Evolutionary conservation across 1,284 basidiomycete species (phyloP), one percentile per base, ranked within the genome.

Genomic region (Bjerkandera adusta): DNA sequence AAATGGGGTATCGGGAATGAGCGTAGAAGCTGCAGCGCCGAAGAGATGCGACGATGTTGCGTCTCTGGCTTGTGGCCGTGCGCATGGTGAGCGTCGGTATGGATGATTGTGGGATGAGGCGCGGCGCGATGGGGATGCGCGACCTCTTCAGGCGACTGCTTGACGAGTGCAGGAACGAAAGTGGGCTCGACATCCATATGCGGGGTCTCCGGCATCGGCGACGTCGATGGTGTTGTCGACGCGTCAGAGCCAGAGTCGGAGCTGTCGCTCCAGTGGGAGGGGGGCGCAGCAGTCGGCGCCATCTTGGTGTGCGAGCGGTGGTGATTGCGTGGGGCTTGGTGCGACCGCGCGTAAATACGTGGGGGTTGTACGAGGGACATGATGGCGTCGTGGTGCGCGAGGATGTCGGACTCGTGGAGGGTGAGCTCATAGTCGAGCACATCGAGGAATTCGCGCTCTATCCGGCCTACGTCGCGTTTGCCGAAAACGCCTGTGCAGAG

Each of bases 401-500:
- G 72, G 52, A 86, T 56, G 56, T 86, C 85, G 45, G 70, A 69
- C 55, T 88, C 85, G 48, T 71, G 69, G 51, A 87, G 62, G 50
- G 71, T 69, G 37, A 87, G 72, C 57, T 88, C 81, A 53, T 81
- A 87, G 59, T 85, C 80, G 54, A 87, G 75, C 27, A 87, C 85
- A 51, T 85, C 81, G 50, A 88, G 77, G 64, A 85, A 87, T 65
- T 87, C 84, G 56, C 84, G 77, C 63, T 87, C 85, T 57, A 88
- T 86, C 54, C 85, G 77, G 25, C 84, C 84, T 18, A 87, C 76
- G 57, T 88, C 85, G 16, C 83, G 77, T 60, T 85, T 86, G 59
- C 85, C 85, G 58, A 88, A 87, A 26, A 88, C 80, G 43, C 84
- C 83, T 0, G 85, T 87, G 67, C 85, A 87, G 11, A 85, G 68